Evolutionary conservation across 257 asterid genomes (phyloP).

Genomic region (Solanum corneliomulleri): DNA sequence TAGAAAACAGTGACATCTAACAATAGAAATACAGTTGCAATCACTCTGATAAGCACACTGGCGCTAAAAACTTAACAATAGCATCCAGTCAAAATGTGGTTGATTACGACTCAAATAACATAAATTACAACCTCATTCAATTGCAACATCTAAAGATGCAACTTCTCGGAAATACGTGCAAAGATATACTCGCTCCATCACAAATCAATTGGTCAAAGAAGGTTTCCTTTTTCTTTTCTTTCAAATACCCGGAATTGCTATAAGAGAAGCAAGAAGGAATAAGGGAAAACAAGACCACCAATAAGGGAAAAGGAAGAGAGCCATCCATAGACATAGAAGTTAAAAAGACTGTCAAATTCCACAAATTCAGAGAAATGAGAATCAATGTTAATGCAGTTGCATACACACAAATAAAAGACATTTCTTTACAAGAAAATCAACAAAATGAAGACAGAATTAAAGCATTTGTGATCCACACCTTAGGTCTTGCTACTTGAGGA

Average conservation of each 20-base stretch:
- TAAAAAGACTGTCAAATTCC: neutral
- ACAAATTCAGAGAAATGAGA: neutral
- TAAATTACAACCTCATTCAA: neutral
- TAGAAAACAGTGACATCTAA: neutral
- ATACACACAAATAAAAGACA: neutral
- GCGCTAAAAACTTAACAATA: neutral
- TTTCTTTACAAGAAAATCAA: neutral
- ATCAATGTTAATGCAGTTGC: neutral
- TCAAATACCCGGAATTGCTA: neutral
- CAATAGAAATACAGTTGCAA: neutral
- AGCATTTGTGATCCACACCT: constrained; percentile 20
- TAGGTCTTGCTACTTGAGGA: constrained; percentile 34
- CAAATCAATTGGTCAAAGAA: neutral
- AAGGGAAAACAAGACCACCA: neutral
- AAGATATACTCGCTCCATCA: neutral
- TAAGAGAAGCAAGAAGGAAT: neutral
- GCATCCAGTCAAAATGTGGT: neutral
- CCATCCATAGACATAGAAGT: neutral
- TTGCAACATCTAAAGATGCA: neutral
- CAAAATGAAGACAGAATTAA: neutral
- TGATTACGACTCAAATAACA: neutral
- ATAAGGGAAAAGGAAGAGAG: neutral
- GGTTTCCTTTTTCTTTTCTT: neutral
- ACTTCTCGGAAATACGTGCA: neutral
- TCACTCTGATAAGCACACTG: neutral